Evolutionary conservation across 345 rosid species (phyloP), one percentile per base, ranked within the genome.

Genomic region (Kandelia obovata): DNA sequence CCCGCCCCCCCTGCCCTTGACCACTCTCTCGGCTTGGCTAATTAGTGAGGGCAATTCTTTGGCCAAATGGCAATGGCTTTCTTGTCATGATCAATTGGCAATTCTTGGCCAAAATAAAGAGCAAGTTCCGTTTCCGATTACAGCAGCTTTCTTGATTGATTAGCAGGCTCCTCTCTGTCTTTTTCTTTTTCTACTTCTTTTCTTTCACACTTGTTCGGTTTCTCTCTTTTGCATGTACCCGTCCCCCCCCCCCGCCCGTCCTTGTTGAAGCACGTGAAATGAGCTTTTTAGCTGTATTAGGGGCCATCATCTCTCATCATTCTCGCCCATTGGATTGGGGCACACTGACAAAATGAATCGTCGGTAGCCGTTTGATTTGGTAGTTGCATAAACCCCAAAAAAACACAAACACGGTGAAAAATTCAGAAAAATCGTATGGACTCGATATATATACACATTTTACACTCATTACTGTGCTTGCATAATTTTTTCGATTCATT

Each of bases 71-170:
- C 11, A 2, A 9, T 1, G 15, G 16, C 27, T 43, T 43, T 21
- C 21, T 21, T 21, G 21, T 21, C 21, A 21, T 21, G 21, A 21
- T 21, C 21, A 21, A 21, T 21, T 21, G 21, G 21, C 21, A 21
- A 21, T 21, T 21, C 21, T 21, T 21, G 21, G 21, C 21, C 21
- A 73, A 70, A 66, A 72, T 66, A 27, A 27, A 37, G 28, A 53
- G 37, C 47, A 31, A 64, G 64, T 30, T 74, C 70, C 55, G 71
- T 81, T 72, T 62, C 76, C 60, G 46, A n/a, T 49, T 57, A 61
- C 47, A 47, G 68, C 46, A 19, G 64, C 67, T 35, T 28, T 53
- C 51, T 47, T 61, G 31, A 37, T 53, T 1, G 58, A 19, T 10
- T 69, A 52, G 27, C 17, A 13, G 34, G 28, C 28, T 60, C 8